These are phyloP conservation scores for Ustilago trichophora DNA, from an alignment of 1,284 basidiomycete genomes.

Conservation along the genomic window DNA sequence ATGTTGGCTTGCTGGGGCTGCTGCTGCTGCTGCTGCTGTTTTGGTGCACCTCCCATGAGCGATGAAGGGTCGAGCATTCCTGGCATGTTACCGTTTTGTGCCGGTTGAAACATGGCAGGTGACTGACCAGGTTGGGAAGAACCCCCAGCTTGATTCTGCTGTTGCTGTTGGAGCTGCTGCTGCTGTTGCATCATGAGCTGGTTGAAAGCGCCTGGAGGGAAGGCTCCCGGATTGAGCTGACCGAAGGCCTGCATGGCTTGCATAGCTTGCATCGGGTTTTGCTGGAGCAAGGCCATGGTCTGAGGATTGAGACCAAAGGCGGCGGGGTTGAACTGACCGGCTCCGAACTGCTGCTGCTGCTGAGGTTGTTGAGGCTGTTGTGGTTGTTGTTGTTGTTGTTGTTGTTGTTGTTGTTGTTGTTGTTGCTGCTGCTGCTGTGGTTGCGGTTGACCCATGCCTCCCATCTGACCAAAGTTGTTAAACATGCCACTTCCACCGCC, in stretches of 20 bases:
- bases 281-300: conserved; percentile 37
- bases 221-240: conserved; percentile 36
- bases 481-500: conserved; percentile 34
- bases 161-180: conserved; percentile 23
- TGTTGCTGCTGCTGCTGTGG: too few species aligned
- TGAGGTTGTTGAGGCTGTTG: conserved; percentile 24
- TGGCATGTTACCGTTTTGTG: conserved; percentile 25
- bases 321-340: conserved; percentile 29
- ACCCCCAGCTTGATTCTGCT: conserved; percentile 19
- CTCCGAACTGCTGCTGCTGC: conserved; percentile 25
- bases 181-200: conserved; percentile 47
- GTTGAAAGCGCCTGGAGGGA: conserved; percentile 35
- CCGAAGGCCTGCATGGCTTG: conserved; percentile 46
- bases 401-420: conserved; percentile 31
- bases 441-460: conserved; percentile 25
- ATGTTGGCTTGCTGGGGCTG: conserved; percentile 23
- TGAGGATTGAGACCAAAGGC: conserved; percentile 42
- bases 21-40: conserved; percentile 23
- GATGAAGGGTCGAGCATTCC: conserved; percentile 35
- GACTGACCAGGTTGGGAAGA: conserved; percentile 21
- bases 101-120: conserved; percentile 31
- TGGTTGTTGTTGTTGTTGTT: conserved; percentile 10
- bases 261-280: conserved; percentile 48
- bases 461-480: conserved; percentile 39
- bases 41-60: conserved; percentile 28